phyloP scores from a whole-genome alignment of 768 basidiomycete genomes.

The Strobilomyces echinocephalus region DNA sequence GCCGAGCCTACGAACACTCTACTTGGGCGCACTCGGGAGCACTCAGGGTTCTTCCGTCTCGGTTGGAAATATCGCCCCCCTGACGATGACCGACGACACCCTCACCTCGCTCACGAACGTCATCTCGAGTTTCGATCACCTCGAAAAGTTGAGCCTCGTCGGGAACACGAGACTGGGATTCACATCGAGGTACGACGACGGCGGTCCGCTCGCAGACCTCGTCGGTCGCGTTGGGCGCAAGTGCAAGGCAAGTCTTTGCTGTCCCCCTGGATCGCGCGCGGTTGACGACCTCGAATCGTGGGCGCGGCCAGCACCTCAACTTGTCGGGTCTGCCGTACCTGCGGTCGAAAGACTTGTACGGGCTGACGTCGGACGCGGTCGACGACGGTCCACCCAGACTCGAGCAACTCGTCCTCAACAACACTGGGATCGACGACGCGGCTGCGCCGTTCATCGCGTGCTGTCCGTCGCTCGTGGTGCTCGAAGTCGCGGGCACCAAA shows the following conservation, averaged over 20 bases:
- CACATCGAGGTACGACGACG: slow-evolving; percentile 23
- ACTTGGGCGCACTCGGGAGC: slow-evolving; percentile 56
- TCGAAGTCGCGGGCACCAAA: slow-evolving; percentile 56
- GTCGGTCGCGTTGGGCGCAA: slow-evolving; percentile 50
- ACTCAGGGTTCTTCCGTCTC: slow-evolving; percentile 40
- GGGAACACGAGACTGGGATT: slow-evolving; percentile 58
- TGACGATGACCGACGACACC: slow-evolving; percentile 52
- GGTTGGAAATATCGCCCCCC: slow-evolving; percentile 42
- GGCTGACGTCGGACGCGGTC: slow-evolving; percentile 33
- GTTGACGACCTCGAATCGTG: neutral
- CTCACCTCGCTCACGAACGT: slow-evolving; percentile 41
- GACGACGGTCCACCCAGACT: slow-evolving; percentile 33
- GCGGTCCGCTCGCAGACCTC: slow-evolving; percentile 41
- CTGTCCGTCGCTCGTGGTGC: slow-evolving; percentile 43
- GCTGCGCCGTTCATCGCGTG: slow-evolving; percentile 48
- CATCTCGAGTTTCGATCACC: slow-evolving; percentile 31
- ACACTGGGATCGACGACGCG: slow-evolving; percentile 57
- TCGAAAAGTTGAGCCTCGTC: slow-evolving; percentile 57
- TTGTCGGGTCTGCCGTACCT: slow-evolving; percentile 50
- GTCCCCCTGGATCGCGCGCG: neutral
- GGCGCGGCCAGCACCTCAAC: slow-evolving; percentile 46
- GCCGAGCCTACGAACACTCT: slow-evolving; percentile 43
- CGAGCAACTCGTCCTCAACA: slow-evolving; percentile 50
- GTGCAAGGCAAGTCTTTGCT: slow-evolving; percentile 45
- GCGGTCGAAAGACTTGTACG: slow-evolving; percentile 47